These are phyloP conservation scores for Heimioporus sp. DNA, from an alignment of 768 basidiomycete species.

Conservation along the genomic window DNA sequence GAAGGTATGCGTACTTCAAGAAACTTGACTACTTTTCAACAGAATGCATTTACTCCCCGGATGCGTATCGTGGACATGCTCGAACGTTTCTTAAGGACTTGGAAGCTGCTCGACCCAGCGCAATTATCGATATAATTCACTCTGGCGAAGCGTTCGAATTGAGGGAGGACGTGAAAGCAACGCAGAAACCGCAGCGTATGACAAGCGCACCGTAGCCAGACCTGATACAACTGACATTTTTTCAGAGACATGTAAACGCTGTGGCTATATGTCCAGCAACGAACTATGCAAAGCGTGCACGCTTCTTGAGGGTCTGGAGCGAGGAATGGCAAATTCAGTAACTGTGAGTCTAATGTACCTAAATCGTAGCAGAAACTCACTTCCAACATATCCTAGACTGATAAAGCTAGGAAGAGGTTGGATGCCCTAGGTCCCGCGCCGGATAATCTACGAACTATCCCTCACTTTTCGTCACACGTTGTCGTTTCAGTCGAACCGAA, in stretches of 20 bases:
- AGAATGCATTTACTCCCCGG: slow-evolving; percentile 98
- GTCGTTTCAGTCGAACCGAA: slow-evolving; percentile 40
- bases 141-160: slow-evolving; percentile 92
- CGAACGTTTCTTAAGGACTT: slow-evolving; percentile 92
- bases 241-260: slow-evolving; percentile 85
- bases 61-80: slow-evolving; percentile 97
- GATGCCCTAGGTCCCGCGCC: slow-evolving; percentile 58
- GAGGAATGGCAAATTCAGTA: slow-evolving; percentile 66
- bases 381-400: slow-evolving; percentile 47
- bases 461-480: slow-evolving; percentile 54
- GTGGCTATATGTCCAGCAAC: slow-evolving; percentile 96
- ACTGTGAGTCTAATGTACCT: slow-evolving; percentile 45
- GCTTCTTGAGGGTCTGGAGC: slow-evolving; percentile 85
- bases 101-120: slow-evolving; percentile 90
- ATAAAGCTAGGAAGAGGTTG: slow-evolving; percentile 62
- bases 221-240: neutral
- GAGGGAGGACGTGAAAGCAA: slow-evolving; percentile 78
- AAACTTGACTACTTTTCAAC: slow-evolving; percentile 99
- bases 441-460: slow-evolving; percentile 74
- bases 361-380: neutral
- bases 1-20: slow-evolving; percentile 98
- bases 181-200: slow-evolving; percentile 84
- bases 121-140: slow-evolving; percentile 97
- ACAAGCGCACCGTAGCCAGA: slow-evolving; percentile 10
- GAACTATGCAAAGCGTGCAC: slow-evolving; percentile 96